Conservation (phyloP, 2,329 filamentous ascomycete species). For the Sarocladium oryzae region DNA sequence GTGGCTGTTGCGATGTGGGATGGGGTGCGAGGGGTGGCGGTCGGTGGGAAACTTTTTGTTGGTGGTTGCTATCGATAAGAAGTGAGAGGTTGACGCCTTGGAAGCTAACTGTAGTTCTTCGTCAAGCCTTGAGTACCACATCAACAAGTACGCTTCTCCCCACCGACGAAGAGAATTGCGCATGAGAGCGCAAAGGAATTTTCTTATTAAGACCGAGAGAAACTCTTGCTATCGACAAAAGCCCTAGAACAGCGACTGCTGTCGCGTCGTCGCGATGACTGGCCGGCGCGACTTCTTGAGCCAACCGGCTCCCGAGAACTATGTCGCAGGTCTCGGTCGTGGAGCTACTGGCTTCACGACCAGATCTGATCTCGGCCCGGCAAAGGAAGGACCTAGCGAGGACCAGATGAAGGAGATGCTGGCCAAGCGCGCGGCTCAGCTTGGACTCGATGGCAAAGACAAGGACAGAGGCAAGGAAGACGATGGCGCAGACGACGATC, state of each 20-base stretch:
- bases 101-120: conserved; percentile 1
- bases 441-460: conserved; percentile 58
- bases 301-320: conserved; percentile 79
- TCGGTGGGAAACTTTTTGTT: conserved; percentile 18
- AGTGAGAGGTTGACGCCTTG: not conserved
- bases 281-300: conserved; percentile 77
- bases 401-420: conserved; percentile 98
- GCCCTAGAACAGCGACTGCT: no score
- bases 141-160: not conserved
- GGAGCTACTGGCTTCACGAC: conserved; percentile 98
- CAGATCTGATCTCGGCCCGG: conserved; percentile 90
- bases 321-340: conserved; percentile 93
- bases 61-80: conserved; percentile 17
- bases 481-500: conserved; percentile 68
- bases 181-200: no score
- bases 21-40: conserved; percentile 16
- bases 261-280: conserved; percentile 32
- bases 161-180: no score
- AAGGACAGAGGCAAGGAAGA: conserved; percentile 67
- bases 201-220: no score
- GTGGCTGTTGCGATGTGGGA: not conserved
- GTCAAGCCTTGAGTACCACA: not conserved
- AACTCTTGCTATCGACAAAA: no score
- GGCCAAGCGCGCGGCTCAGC: conserved; percentile 81
- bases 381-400: conserved; percentile 89